phyloP scores from a whole-genome alignment of 371 early-diverging fungal genomes.

The Sporodiniella umbellata region DNA sequence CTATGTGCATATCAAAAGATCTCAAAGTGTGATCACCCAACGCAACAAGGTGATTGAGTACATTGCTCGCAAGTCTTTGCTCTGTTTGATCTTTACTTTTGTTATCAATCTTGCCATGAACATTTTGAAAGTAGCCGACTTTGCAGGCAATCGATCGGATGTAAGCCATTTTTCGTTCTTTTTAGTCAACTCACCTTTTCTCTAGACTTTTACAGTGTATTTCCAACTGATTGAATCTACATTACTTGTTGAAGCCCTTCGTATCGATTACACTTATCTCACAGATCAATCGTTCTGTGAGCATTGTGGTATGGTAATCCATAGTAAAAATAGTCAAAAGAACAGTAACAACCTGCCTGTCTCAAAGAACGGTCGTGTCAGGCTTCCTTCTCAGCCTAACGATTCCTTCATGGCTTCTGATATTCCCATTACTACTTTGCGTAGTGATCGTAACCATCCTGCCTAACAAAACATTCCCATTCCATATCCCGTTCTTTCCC shows the following conservation, averaged over 20 bases:
- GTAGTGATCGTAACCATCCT: constrained; percentile 1
- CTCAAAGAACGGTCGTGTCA: constrained; percentile 1
- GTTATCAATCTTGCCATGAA: constrained; percentile 41
- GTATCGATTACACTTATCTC: constrained; percentile 31
- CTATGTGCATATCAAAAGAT: constrained; percentile 30
- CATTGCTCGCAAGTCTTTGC: constrained; percentile 43
- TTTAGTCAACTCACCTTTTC: not conserved
- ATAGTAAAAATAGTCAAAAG: constrained; percentile 4
- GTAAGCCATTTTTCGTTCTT: constrained; percentile 20
- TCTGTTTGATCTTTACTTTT: constrained; percentile 37
- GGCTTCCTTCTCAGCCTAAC: constrained; percentile 3
- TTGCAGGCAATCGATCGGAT: constrained; percentile 40
- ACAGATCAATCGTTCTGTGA: constrained; percentile 33
- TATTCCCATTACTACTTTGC: not conserved
- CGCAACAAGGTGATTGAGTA: constrained; percentile 36
- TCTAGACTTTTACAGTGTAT: constrained; percentile 38
- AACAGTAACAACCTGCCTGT: constrained; percentile 5
- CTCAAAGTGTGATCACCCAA: constrained; percentile 32
- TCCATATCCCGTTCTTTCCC: not conserved
- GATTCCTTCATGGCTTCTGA: constrained; percentile 6
- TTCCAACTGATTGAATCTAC: constrained; percentile 44
- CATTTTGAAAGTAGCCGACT: constrained; percentile 34
- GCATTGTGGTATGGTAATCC: constrained; percentile 33
- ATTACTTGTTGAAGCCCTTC: constrained; percentile 37
- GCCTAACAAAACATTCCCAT: not conserved